Percentiles rank a stretch among this genome's conserved stretches.
phyloP scores from a whole-genome alignment of 768 basidiomycete species.

The Tricholoma hemisulphureum region DNA sequence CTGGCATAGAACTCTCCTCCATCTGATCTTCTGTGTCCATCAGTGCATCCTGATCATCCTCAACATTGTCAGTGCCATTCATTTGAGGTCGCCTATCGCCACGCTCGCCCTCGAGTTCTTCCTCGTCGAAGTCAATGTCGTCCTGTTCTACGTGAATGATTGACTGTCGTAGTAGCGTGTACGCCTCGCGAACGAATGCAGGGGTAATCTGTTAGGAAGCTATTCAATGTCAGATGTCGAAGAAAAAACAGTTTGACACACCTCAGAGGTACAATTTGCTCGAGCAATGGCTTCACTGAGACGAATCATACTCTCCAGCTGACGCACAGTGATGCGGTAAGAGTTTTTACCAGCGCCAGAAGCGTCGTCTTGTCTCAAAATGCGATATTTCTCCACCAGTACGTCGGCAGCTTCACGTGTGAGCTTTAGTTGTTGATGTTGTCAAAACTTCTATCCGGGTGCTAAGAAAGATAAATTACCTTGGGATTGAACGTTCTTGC shows the following conservation, averaged over 20 bases:
- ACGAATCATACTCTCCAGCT: conserved; percentile 98
- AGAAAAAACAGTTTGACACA: conserved; percentile 29
- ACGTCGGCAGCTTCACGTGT: conserved; percentile 91
- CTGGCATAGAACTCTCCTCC: conserved; percentile 48
- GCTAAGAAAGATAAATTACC: conserved; percentile 40
- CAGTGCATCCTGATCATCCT: conserved; percentile 52
- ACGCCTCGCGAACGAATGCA: conserved; percentile 93
- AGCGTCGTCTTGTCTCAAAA: conserved; percentile 88
- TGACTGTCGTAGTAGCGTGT: conserved; percentile 88
- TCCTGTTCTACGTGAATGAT: conserved; percentile 99
- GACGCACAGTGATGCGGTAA: conserved; percentile 96
- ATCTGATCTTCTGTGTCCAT: conserved; percentile 56
- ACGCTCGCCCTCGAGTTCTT: conserved; percentile 65
- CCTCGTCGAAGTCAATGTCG: conserved; percentile 96
- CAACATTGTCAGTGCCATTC: conserved; percentile 30
- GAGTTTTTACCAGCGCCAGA: conserved; percentile 86
- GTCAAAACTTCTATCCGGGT: neutral
- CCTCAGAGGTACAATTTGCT: conserved; percentile 94
- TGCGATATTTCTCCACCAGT: conserved; percentile 92
- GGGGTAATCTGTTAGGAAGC: conserved; percentile 70
- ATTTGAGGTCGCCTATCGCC: conserved; percentile 34
- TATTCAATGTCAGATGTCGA: neutral
- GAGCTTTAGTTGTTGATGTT: conserved; percentile 49
- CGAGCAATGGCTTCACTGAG: conserved; percentile 96
- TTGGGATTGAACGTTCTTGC: conserved; percentile 98